Percentiles rank a stretch among this genome's conserved stretches.
Conservation (phyloP, 371 early-diverging fungal species). For the Globomyces sp. region DNA sequence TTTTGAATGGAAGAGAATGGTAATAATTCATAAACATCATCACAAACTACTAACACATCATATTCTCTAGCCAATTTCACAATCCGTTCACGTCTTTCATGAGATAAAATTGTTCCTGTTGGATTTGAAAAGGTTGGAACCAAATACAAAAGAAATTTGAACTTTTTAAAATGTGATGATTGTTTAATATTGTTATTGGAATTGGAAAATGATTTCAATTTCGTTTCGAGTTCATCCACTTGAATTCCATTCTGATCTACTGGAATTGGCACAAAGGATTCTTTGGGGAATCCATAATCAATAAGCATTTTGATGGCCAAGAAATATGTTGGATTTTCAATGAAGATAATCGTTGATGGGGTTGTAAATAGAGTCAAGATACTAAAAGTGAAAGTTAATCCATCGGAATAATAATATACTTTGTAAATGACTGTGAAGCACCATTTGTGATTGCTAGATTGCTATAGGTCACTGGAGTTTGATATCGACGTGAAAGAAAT, state of each 20-base stretch:
- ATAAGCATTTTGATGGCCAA: conserved; percentile 51
- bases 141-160: conserved; percentile 49
- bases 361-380: conserved; percentile 8
- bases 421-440: conserved; percentile 16
- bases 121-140: conserved; percentile 65
- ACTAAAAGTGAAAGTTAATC: background rate
- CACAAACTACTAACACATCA: conserved; percentile 59
- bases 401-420: background rate
- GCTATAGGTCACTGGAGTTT: background rate
- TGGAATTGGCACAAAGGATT: conserved; percentile 21
- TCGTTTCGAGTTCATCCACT: conserved; percentile 15
- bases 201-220: conserved; percentile 16
- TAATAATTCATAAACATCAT: conserved; percentile 63
- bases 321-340: conserved; percentile 65
- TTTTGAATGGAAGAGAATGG: conserved; percentile 29
- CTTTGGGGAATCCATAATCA: conserved; percentile 42
- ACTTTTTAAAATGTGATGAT: conserved; percentile 14
- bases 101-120: conserved; percentile 43
- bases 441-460: conserved; percentile 13
- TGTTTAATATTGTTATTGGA: too few species aligned
- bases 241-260: conserved; percentile 31
- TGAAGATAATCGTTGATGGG: conserved; percentile 27
- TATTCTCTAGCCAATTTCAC: conserved; percentile 50
- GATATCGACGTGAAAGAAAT: conserved; percentile 4
- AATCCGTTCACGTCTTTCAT: conserved; percentile 38